Base-by-base conservation (phyloP, 2,329 filamentous ascomycete genomes). In the Exophiala bonariae region DNA sequence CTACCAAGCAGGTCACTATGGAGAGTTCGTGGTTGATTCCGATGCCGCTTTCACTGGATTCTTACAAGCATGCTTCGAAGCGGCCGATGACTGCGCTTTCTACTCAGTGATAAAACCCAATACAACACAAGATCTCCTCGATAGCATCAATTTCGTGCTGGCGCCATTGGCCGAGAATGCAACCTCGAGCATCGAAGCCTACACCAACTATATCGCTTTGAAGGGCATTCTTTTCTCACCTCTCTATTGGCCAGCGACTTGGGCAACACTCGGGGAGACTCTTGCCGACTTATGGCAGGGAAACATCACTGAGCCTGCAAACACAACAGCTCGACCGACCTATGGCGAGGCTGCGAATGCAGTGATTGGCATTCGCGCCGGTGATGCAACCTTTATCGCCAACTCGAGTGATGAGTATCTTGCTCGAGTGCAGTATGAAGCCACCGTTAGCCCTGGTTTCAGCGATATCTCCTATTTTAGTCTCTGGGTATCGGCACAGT, bases 401-500 rank as follows among this genome's bases (percentile, higher is more conserved):
- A 16, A 42, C 20, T 31, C 16, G 30, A 31, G 34, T 9, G 22
- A 34, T 11, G 32, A 48, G 11, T 31, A 38, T 17, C 10, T 31
- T 13, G 13, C 22, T 13, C 20, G 28, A 2, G 44, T 50, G 18
- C 4, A 39, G 7, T 8, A 20, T 17, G 41, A 46, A 42, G 23
- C 16, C 11, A 31, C 3, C n/a, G 44, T 30, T 31, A 32, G 19
- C n/a, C 9, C 6, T 11, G 50, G 49, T 2, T 44, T 44, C 17
- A 30, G 23, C 8, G 55, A 50, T n/a, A 20, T 35, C 20, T 20
- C 28, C 6, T 19, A 49, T 7, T 37, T 33, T 5, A 47, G 49
- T 41, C 22, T 31, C 6, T 53, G 52, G 50, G 17, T 32, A 8
- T 61, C 52, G 34, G 40, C 55, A 2, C 45, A 43, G 26, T 42